Conservation (phyloP, 1,284 basidiomycete species). For the Ceratobasidium sp. region DNA sequence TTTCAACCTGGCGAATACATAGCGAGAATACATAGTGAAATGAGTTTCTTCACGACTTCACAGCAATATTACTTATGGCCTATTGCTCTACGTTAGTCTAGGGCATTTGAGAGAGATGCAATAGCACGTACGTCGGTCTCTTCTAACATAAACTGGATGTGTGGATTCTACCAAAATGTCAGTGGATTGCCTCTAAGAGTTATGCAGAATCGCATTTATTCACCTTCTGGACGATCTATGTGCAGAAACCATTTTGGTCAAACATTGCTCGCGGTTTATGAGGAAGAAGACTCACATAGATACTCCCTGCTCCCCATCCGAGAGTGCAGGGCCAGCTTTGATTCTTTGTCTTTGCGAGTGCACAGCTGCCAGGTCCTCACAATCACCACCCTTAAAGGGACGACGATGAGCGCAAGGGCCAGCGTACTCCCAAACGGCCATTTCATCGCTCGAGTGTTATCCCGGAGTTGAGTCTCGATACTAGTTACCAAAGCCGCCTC, state of each 20-base stretch:
- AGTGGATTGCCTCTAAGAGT: too few species aligned
- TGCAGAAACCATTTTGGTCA: not conserved
- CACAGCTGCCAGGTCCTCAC: constrained; percentile 15
- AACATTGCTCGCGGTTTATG: not conserved
- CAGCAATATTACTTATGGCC: too few species aligned
- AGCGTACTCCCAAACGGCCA: constrained; percentile 36
- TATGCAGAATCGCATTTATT: too few species aligned
- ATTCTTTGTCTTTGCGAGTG: not conserved
- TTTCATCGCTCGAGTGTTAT: not conserved
- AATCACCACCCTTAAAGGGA: constrained; percentile 19
- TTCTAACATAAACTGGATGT: too few species aligned
- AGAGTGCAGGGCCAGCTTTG: not conserved
- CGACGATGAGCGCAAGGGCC: constrained; percentile 14
- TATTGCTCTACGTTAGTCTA: too few species aligned
- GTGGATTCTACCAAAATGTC: too few species aligned
- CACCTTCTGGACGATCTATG: too few species aligned
- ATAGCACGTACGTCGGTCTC: too few species aligned
- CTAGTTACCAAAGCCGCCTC: not conserved
- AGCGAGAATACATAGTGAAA: too few species aligned
- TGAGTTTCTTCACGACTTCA: too few species aligned
- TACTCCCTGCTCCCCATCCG: not conserved
- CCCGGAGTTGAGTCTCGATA: constrained; percentile 5
- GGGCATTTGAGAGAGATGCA: too few species aligned
- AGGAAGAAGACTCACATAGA: not conserved
- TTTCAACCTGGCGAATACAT: too few species aligned